Conservation (phyloP, 164 flowering plant genomes). For the Piper betle region DNA sequence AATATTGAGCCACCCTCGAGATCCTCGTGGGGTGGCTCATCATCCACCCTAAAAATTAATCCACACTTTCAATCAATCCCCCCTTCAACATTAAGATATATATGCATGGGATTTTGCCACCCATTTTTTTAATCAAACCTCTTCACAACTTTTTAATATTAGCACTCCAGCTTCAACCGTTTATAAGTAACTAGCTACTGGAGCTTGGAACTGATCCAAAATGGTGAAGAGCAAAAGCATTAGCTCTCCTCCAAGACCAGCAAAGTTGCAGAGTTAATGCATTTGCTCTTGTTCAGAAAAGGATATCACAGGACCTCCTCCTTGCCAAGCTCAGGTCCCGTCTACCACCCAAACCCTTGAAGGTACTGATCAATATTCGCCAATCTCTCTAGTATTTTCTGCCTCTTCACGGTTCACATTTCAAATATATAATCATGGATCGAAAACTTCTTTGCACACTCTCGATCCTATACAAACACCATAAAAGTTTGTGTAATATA, state of each 20-base stretch:
- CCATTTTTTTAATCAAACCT: too few species aligned
- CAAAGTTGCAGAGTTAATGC: constrained; percentile 2
- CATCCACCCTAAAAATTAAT: too few species aligned
- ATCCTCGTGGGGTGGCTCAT: neutral
- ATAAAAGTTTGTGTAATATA: too few species aligned
- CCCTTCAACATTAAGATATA: neutral
- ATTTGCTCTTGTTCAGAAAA: too few species aligned
- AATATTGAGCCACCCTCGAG: too few species aligned
- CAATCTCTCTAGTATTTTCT: neutral
- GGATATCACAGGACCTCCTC: constrained; percentile 8
- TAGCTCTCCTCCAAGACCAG: constrained; percentile 6
- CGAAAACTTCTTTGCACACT: neutral
- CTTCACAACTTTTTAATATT: too few species aligned
- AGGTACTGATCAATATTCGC: neutral
- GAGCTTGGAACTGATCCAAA: too few species aligned
- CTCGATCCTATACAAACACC: neutral
- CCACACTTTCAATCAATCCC: neutral
- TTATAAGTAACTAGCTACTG: too few species aligned
- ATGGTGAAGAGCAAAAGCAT: neutral
- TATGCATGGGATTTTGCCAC: too few species aligned
- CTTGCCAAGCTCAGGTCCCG: constrained; percentile 8
- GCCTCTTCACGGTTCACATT: neutral
- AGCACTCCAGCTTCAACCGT: too few species aligned
- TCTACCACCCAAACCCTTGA: constrained; percentile 1
- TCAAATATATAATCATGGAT: neutral